These are phyloP conservation scores for Protomyces inundatus DNA, from an alignment of 1,139 yeast genomes.

Conservation along the genomic window DNA sequence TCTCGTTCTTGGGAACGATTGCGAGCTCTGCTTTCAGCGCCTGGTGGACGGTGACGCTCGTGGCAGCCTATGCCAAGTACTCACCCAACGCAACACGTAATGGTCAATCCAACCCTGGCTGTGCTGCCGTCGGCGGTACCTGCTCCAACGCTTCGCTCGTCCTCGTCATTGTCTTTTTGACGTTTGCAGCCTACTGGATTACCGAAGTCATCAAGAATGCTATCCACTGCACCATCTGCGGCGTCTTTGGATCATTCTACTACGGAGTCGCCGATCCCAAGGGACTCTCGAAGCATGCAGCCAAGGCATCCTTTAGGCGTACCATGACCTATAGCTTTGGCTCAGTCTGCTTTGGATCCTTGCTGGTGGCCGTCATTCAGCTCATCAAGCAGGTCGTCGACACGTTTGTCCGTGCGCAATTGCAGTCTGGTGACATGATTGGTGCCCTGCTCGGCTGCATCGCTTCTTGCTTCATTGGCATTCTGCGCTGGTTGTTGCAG, in stretches of 20 bases:
- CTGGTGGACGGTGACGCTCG: conserved; percentile 61
- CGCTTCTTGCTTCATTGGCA: conserved; percentile 56
- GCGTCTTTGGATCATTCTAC: conserved; percentile 89
- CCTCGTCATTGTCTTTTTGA: conserved; percentile 61
- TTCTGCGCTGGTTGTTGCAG: conserved; percentile 71
- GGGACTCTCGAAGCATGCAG: conserved; percentile 77
- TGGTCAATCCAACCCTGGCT: conserved; percentile 2
- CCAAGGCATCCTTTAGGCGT: conserved; percentile 72
- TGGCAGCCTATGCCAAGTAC: conserved; percentile 71
- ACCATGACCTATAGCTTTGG: conserved; percentile 86
- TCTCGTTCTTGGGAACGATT: conserved; percentile 61
- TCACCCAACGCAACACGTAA: conserved; percentile 47
- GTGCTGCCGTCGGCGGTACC: conserved; percentile 53
- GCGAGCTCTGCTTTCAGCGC: conserved; percentile 60
- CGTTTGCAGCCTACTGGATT: conserved; percentile 81
- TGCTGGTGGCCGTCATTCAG: conserved; percentile 72
- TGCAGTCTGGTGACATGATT: conserved; percentile 52
- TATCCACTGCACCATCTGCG: conserved; percentile 80
- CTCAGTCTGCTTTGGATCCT: conserved; percentile 80
- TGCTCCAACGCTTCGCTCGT: conserved; percentile 64
- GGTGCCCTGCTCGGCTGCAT: conserved; percentile 53
- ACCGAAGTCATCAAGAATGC: conserved; percentile 78
- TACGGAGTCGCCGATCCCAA: conserved; percentile 65
- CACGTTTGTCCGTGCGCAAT: conserved; percentile 51
- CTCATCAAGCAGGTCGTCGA: conserved; percentile 51